Conservation (phyloP, 345 rosid genomes). For the Triadica sebifera region DNA sequence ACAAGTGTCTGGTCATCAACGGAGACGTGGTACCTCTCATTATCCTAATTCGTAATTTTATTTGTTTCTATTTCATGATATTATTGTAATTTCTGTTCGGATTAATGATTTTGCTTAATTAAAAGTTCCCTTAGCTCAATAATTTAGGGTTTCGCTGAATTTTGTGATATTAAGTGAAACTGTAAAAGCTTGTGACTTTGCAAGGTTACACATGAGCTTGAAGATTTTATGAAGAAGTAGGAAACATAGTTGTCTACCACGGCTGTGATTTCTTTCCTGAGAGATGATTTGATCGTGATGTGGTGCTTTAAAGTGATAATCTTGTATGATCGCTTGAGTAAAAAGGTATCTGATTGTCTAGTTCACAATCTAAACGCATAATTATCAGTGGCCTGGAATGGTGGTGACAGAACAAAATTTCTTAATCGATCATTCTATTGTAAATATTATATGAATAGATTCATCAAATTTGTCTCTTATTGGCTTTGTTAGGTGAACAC, state of each 20-base stretch:
- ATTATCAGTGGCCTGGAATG: no score
- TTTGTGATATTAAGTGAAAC: background rate
- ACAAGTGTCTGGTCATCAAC: slow-evolving; percentile 68
- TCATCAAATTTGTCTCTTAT: background rate
- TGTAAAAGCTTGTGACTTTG: slow-evolving; percentile 11
- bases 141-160: background rate
- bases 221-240: slow-evolving; percentile 75
- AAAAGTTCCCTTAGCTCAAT: background rate
- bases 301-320: slow-evolving; percentile 79
- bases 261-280: slow-evolving; percentile 87
- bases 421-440: no score
- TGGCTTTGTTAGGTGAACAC: background rate
- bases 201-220: no score
- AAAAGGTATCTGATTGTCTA: slow-evolving; percentile 46
- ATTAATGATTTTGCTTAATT: background rate
- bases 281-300: slow-evolving; percentile 79
- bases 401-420: no score
- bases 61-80: background rate
- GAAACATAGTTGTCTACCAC: slow-evolving; percentile 80
- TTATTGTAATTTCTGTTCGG: background rate
- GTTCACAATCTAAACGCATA: no score
- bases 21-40: slow-evolving; percentile 53
- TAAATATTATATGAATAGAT: no score
- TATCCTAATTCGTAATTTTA: background rate
- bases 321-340: slow-evolving; percentile 69